Evolutionary conservation across 2,329 filamentous ascomycete genomes (phyloP).

Genomic region (Fusarium liriodendri): DNA sequence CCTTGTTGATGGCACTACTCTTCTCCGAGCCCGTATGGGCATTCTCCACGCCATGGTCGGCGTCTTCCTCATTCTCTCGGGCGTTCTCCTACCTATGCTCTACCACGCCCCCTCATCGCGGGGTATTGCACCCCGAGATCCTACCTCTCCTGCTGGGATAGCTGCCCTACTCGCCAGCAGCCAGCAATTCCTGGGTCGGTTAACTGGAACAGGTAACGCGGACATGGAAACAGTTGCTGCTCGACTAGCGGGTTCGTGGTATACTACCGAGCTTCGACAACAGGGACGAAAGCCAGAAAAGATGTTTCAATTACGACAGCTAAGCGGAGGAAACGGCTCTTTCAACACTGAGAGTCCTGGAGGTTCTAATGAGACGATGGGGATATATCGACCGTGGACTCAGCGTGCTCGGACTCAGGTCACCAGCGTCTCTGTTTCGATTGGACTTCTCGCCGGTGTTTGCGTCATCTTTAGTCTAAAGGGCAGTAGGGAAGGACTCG

Average conservation of each 20-base stretch:
- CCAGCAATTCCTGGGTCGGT: constrained; percentile 35
- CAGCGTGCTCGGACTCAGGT: constrained; percentile 25
- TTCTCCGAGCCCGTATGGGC: constrained; percentile 32
- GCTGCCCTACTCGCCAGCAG: constrained; percentile 41
- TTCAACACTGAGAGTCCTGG: constrained; percentile 19
- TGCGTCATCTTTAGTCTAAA: constrained; percentile 37
- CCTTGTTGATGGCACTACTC: constrained; percentile 27
- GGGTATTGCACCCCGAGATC: constrained; percentile 45
- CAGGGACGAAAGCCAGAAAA: constrained; percentile 36
- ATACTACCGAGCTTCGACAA: constrained; percentile 41
- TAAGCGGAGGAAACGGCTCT: constrained; percentile 33
- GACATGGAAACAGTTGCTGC: constrained; percentile 37
- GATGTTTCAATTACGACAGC: constrained; percentile 42
- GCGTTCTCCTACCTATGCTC: constrained; percentile 39
- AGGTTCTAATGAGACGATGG: constrained; percentile 22
- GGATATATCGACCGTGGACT: constrained; percentile 43
- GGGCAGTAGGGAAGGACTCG: constrained; percentile 32
- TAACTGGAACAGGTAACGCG: constrained; percentile 40
- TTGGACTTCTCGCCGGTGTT: constrained; percentile 32
- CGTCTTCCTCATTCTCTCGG: constrained; percentile 35
- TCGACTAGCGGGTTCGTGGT: constrained; percentile 44
- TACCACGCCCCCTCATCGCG: constrained; percentile 41
- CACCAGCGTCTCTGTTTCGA: constrained; percentile 24
- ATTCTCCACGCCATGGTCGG: constrained; percentile 41
- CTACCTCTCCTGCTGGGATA: constrained; percentile 43